phyloP scores from a whole-genome alignment of 148 eudicot genomes.

The Polygonum aviculare region DNA sequence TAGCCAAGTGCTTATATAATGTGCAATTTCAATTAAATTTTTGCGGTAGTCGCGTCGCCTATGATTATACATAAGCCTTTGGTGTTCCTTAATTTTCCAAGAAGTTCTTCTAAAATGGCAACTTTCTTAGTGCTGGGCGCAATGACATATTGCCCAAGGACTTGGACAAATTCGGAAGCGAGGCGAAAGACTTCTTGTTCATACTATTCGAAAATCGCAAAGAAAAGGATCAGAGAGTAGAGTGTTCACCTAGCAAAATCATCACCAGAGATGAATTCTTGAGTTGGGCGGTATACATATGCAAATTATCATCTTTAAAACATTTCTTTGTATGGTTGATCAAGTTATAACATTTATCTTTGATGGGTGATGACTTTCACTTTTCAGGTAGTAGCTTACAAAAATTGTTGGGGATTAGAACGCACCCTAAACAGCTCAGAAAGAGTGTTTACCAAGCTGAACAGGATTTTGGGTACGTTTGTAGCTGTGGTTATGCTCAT shows the following conservation, averaged over 20 bases:
- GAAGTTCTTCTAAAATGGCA: too few relatives aligned
- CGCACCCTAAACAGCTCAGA: not conserved
- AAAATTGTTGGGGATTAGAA: not conserved
- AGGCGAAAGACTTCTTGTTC: not conserved
- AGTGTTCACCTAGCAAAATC: not conserved
- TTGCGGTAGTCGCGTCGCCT: too few relatives aligned
- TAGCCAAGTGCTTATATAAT: too few relatives aligned
- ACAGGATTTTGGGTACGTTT: conserved; percentile 30
- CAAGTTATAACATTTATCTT: too few relatives aligned
- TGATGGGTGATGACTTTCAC: too few relatives aligned
- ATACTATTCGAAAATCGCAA: not conserved
- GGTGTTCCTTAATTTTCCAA: too few relatives aligned
- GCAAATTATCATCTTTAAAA: not conserved
- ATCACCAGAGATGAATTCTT: not conserved
- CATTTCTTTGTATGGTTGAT: too few relatives aligned
- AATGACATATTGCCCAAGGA: not conserved
- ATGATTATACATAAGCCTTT: too few relatives aligned
- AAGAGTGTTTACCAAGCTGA: conserved; percentile 12
- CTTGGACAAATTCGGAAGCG: not conserved
- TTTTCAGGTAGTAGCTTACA: conserved; percentile 3
- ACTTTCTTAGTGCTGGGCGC: not conserved
- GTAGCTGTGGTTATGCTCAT: conserved; percentile 19
- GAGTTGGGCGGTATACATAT: not conserved
- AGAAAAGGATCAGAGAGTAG: not conserved
- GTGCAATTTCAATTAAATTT: too few relatives aligned